Conservation (phyloP, 768 basidiomycete genomes). For the Clitopilus passeckerianus region DNA sequence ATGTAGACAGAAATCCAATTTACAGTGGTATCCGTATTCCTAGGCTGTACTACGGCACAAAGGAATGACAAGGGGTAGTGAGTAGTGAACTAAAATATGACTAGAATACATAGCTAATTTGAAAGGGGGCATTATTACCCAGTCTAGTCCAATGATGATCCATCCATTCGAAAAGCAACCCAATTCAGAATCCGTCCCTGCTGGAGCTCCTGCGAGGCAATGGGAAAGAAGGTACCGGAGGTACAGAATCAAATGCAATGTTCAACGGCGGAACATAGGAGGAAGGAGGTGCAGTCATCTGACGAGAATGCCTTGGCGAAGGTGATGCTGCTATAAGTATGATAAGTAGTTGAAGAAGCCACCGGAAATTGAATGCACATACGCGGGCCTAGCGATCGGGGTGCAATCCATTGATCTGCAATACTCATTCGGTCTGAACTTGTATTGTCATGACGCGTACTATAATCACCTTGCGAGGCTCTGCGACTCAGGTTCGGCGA, state of each 20-base stretch:
- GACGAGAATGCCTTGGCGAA: background rate
- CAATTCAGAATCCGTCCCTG: background rate
- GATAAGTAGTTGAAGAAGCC: background rate
- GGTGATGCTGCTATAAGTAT: background rate
- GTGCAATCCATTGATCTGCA: conserved; percentile 32
- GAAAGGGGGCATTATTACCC: background rate
- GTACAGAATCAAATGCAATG: background rate
- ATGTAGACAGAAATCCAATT: background rate
- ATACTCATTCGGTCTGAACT: conserved; percentile 18
- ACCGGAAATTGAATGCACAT: background rate
- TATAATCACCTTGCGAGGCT: conserved; percentile 4
- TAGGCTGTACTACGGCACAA: background rate
- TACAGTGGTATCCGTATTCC: background rate
- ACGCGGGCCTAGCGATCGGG: conserved; percentile 8
- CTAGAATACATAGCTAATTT: background rate
- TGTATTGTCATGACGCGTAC: conserved; percentile 6
- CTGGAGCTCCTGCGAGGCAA: background rate
- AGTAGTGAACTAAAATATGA: background rate
- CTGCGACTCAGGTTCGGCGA: conserved; percentile 28
- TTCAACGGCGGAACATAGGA: background rate
- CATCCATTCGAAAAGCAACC: background rate
- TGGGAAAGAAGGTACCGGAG: background rate
- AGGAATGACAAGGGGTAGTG: background rate
- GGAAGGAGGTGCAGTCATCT: background rate
- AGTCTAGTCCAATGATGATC: background rate